Evolutionary conservation across 148 eudicot genomes (phyloP).

Genomic region (Dysphania ambrosioides): DNA sequence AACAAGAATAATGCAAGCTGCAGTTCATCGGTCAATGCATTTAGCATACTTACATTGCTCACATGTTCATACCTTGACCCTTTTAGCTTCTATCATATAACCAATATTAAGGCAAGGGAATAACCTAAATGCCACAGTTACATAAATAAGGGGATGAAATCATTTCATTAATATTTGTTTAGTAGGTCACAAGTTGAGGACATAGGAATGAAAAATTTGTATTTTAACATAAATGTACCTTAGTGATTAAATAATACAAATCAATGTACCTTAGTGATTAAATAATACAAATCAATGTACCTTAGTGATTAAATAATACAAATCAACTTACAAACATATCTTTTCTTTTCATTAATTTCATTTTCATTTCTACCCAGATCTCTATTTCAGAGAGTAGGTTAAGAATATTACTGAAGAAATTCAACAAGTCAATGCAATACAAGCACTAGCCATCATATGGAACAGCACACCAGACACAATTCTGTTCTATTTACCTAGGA

Average conservation of each 20-base stretch:
- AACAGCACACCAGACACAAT: too few relatives aligned
- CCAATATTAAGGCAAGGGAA: not conserved
- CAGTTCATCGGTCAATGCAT: slow-evolving; percentile 28
- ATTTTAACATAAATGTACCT: slow-evolving; percentile 1
- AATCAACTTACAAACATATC: not conserved
- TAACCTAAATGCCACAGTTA: not conserved
- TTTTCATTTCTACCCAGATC: not conserved
- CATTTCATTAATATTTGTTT: too few relatives aligned
- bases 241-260: too few relatives aligned
- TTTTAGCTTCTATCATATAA: not conserved
- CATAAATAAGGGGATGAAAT: too few relatives aligned
- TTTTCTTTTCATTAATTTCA: not conserved
- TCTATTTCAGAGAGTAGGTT: not conserved
- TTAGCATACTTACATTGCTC: not conserved
- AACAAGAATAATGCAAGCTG: slow-evolving; percentile 67
- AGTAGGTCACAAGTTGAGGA: not conserved
- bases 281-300: too few relatives aligned
- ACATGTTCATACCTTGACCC: not conserved
- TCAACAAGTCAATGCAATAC: too few relatives aligned
- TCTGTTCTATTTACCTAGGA: too few relatives aligned
- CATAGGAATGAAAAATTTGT: not conserved
- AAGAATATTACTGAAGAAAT: not conserved
- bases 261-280: too few relatives aligned
- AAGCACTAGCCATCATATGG: too few relatives aligned
- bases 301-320: too few relatives aligned